These are phyloP conservation scores for Musa acuminata DNA, from an alignment of 176 grass and related monocot genomes.

Conservation along the genomic window DNA sequence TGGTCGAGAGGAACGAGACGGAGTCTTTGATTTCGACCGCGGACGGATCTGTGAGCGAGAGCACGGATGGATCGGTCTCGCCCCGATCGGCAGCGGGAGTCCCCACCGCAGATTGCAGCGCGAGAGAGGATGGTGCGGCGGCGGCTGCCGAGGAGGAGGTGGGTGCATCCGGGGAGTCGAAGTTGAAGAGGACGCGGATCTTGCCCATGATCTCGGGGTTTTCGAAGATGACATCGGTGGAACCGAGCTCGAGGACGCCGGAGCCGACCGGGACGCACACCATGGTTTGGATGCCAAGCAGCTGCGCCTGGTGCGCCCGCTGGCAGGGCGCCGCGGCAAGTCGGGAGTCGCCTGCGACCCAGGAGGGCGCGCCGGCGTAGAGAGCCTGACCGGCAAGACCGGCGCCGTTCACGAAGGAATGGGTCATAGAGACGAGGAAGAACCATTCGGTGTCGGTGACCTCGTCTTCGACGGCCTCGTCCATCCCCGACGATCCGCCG, in stretches of 20 bases:
- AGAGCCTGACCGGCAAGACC: constrained; percentile 60
- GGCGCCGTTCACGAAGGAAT: constrained; percentile 49
- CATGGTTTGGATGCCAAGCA: constrained; percentile 85
- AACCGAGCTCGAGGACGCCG: constrained; percentile 89
- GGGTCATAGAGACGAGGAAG: constrained; percentile 98
- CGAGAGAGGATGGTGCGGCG: constrained; percentile 1
- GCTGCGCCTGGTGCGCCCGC: constrained; percentile 54
- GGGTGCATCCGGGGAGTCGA: constrained; percentile 25
- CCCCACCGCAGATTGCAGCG: constrained; percentile 5
- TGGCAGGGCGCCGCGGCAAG: constrained; percentile 50
- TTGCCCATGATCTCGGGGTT: constrained; percentile 44
- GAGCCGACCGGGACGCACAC: constrained; percentile 66
- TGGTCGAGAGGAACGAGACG: constrained; percentile 13
- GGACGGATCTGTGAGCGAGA: constrained; percentile 81
- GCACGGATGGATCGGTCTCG: constrained; percentile 76
- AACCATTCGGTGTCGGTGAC: constrained; percentile 99
- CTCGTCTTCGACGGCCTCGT: constrained; percentile 92
- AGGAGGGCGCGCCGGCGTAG: constrained; percentile 32
- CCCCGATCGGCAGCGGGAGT: constrained; percentile 20
- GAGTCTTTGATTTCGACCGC: constrained; percentile 63
- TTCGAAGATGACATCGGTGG: constrained; percentile 64
- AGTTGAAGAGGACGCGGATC: constrained; percentile 63
- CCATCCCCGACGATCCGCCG: constrained; percentile 17
- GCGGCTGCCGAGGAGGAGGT: constrained; percentile 2
- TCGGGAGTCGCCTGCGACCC: constrained; percentile 42